Evolutionary conservation across 2,329 filamentous ascomycete genomes (phyloP).

Genomic region (Trichoderma breve): DNA sequence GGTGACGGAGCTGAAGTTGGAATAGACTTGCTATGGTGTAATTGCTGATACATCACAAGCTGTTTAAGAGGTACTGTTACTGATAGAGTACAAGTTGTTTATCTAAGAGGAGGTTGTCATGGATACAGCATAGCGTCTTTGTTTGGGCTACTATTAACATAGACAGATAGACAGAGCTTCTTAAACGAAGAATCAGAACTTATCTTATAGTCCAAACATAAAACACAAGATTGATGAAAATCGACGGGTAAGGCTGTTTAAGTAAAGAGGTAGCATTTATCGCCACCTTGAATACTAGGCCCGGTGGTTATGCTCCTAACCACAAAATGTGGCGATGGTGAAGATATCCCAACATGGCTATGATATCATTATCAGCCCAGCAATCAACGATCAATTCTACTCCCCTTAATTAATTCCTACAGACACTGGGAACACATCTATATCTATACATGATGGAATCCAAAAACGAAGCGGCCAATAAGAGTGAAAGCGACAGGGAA

Average conservation of each 20-base stretch:
- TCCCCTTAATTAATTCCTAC: too few relatives aligned
- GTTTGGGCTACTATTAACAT: background rate
- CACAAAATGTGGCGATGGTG: too few relatives aligned
- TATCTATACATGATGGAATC: background rate
- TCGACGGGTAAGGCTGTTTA: background rate
- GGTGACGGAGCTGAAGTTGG: slow-evolving; percentile 44
- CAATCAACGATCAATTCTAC: too few relatives aligned
- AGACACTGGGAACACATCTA: too few relatives aligned
- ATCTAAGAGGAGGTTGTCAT: background rate
- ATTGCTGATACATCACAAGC: background rate
- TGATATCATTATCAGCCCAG: too few relatives aligned
- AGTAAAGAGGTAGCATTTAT: background rate
- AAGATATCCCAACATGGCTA: too few relatives aligned
- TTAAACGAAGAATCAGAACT: background rate
- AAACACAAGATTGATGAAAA: too few relatives aligned
- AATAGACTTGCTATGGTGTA: slow-evolving; percentile 13
- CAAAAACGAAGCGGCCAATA: background rate
- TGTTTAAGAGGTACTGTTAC: too few relatives aligned
- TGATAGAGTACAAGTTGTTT: too few relatives aligned
- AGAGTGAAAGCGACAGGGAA: background rate
- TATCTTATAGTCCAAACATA: background rate
- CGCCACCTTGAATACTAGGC: background rate
- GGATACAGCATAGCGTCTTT: background rate
- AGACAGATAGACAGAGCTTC: background rate
- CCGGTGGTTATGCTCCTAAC: too few relatives aligned